Conservation (phyloP, 306 rosid species). For the Biancaea sappan region DNA sequence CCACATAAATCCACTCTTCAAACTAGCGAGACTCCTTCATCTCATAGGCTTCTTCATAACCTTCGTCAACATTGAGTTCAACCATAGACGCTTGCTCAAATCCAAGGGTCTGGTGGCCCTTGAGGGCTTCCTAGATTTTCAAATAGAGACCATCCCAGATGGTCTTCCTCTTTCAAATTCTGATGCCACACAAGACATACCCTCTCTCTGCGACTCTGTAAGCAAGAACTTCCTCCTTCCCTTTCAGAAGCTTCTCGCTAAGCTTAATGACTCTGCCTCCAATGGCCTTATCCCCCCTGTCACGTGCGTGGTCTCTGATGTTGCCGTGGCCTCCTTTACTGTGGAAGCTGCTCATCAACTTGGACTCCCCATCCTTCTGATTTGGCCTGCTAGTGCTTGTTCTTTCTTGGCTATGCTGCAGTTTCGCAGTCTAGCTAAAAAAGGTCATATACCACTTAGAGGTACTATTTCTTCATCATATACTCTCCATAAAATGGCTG, state of each 20-base stretch:
- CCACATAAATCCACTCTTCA: slow-evolving; percentile 2
- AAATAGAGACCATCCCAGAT: not conserved
- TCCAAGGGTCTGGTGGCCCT: not conserved
- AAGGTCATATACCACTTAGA: not conserved
- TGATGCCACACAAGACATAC: slow-evolving; percentile 15
- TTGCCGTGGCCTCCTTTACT: not conserved
- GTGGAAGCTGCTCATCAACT: slow-evolving; percentile 1
- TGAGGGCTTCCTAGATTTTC: not conserved
- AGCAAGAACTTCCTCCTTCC: not conserved
- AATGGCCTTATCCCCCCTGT: not conserved
- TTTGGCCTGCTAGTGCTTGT: not conserved
- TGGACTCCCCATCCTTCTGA: not conserved
- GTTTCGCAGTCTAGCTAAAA: not conserved
- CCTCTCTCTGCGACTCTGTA: slow-evolving; percentile 19
- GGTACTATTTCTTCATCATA: not conserved
- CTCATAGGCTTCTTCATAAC: slow-evolving; percentile 29
- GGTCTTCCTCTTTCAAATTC: not conserved
- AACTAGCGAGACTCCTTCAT: slow-evolving; percentile 27
- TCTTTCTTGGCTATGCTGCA: not conserved
- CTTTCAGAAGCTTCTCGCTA: not conserved
- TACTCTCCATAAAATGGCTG: too few relatives aligned
- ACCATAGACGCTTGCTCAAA: slow-evolving; percentile 23
- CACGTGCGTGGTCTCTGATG: slow-evolving; percentile 17
- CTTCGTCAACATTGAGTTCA: slow-evolving; percentile 25
- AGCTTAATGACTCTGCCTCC: not conserved